phyloP scores from a whole-genome alignment of 345 rosid genomes.

The Aethionema arabicum region DNA sequence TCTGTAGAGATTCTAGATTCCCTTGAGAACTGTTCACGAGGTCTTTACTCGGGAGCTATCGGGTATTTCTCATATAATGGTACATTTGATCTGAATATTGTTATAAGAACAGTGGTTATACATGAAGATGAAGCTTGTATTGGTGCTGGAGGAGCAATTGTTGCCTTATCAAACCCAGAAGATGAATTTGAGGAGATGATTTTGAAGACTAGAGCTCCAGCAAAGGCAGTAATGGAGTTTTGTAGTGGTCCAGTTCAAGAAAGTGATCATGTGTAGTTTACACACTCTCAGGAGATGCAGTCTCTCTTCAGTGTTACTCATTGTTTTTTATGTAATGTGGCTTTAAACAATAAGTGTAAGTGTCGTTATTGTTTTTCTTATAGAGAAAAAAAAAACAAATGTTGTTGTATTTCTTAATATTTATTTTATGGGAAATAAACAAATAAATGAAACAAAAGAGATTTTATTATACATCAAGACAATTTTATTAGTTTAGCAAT shows the following conservation, averaged over 20 bases:
- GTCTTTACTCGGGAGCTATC: conserved; percentile 88
- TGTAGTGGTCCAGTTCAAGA: conserved; percentile 21
- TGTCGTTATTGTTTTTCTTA: no score
- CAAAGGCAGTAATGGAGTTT: conserved; percentile 66
- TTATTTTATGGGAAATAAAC: no score
- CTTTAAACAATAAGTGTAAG: not conserved
- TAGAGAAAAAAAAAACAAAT: no score
- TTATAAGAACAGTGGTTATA: conserved; percentile 81
- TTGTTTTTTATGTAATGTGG: conserved; percentile 5
- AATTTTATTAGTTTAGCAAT: conserved; percentile 4
- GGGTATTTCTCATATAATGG: conserved; percentile 85
- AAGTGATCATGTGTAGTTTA: not conserved
- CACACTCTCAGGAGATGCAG: conserved; percentile 1
- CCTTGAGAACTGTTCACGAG: conserved; percentile 74
- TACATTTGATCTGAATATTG: conserved; percentile 87
- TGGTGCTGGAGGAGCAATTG: conserved; percentile 93
- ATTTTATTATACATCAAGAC: no score
- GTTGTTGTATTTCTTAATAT: no score
- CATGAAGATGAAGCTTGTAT: conserved; percentile 85
- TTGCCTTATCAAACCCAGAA: conserved; percentile 77
- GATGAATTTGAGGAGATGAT: conserved; percentile 92
- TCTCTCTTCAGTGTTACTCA: not conserved
- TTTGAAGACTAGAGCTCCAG: conserved; percentile 75
- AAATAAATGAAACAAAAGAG: no score
- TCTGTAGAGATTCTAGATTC: conserved; percentile 87